Conservation (phyloP, 1,284 basidiomycete species). For the Rhodotorula sp. region DNA sequence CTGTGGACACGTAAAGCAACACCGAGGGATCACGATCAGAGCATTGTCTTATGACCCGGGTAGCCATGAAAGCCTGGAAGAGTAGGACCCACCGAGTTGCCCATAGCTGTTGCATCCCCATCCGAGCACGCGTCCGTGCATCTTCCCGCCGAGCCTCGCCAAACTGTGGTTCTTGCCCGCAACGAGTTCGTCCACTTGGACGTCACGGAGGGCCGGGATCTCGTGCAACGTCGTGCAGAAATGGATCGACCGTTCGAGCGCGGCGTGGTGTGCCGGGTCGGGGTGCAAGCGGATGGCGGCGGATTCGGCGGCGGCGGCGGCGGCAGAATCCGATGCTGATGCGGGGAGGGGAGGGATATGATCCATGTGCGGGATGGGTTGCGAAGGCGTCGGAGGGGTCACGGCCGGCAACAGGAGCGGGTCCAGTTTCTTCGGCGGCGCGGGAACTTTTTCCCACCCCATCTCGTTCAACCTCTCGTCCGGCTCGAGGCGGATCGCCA, state of each 20-base stretch:
- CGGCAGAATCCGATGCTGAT: slow-evolving; percentile 45
- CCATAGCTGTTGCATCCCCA: slow-evolving; percentile 79
- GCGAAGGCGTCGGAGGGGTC: neutral
- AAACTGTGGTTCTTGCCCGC: slow-evolving; percentile 74
- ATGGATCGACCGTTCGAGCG: slow-evolving; percentile 54
- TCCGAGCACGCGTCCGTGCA: slow-evolving; percentile 73
- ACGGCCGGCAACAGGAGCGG: slow-evolving; percentile 45
- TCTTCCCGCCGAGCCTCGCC: slow-evolving; percentile 56
- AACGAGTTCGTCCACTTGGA: slow-evolving; percentile 67
- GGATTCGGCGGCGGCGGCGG: neutral
- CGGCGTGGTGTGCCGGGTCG: slow-evolving; percentile 16
- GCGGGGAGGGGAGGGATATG: slow-evolving; percentile 9
- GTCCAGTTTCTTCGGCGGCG: slow-evolving; percentile 51
- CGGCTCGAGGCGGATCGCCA: slow-evolving; percentile 41
- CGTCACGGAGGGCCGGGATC: slow-evolving; percentile 68
- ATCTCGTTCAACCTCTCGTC: slow-evolving; percentile 28
- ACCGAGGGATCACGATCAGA: slow-evolving; percentile 56
- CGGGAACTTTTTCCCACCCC: slow-evolving; percentile 3
- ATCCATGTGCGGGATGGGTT: slow-evolving; percentile 7
- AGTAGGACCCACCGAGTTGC: slow-evolving; percentile 36
- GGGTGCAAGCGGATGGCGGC: slow-evolving; percentile 40
- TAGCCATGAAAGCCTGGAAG: neutral
- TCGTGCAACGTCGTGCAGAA: slow-evolving; percentile 76
- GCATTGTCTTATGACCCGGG: slow-evolving; percentile 49
- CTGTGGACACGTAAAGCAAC: slow-evolving; percentile 45